Percentiles rank a stretch among this genome's conserved stretches.
phyloP scores from a whole-genome alignment of 345 rosid genomes.

The Toxicodendron radicans region DNA sequence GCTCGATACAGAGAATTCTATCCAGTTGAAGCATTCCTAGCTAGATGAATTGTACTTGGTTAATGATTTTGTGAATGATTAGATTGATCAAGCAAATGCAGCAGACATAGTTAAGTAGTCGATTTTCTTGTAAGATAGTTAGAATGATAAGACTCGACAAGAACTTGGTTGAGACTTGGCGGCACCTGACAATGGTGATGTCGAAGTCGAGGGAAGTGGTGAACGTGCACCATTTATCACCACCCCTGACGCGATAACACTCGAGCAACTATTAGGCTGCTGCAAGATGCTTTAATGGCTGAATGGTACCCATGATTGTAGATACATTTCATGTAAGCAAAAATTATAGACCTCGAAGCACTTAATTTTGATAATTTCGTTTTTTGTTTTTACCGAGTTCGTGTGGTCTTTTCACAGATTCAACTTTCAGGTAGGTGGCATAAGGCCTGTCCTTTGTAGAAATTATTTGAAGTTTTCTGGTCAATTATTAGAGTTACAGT shows the following conservation, averaged over 20 bases:
- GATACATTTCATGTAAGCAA: conserved; percentile 13
- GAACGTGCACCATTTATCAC: too few relatives aligned
- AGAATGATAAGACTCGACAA: not conserved
- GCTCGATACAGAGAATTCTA: too few relatives aligned
- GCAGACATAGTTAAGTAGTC: not conserved
- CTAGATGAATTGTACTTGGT: not conserved
- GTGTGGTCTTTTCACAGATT: not conserved
- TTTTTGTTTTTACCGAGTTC: not conserved
- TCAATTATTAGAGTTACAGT: not conserved
- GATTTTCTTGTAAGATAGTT: too few relatives aligned
- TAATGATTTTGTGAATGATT: too few relatives aligned
- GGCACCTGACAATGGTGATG: not conserved
- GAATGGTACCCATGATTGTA: not conserved
- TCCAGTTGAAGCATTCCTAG: too few relatives aligned
- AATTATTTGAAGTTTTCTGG: not conserved
- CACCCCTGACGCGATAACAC: too few relatives aligned
- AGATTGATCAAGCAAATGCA: not conserved
- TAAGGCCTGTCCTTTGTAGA: not conserved
- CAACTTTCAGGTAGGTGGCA: not conserved
- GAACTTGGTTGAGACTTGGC: not conserved
- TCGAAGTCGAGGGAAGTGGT: not conserved
- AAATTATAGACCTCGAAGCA: not conserved
- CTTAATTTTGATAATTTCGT: not conserved
- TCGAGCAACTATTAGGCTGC: not conserved
- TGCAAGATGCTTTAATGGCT: not conserved